Base-by-base conservation (phyloP, 2,329 filamentous ascomycete species). In the Colletotrichum agaves region DNA sequence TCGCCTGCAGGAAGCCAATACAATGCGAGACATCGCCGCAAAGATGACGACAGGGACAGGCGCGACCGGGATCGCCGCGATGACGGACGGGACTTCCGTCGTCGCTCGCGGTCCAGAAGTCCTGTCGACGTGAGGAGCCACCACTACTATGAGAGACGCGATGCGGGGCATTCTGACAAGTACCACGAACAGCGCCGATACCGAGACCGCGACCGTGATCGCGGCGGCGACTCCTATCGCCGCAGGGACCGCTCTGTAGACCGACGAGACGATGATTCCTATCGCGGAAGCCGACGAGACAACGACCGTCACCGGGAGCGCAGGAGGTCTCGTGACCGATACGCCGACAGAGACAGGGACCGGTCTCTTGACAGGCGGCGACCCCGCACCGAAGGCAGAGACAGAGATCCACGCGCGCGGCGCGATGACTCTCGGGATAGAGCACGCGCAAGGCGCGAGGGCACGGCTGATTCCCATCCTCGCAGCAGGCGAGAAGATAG, bases 1-100 rank as follows among this genome's bases (percentile, higher is more conserved):
- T 93, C 91, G 90, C 91, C 91, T 90, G 90, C 91, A 94, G 92
- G 91, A 89, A 93, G 91, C 86, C 90, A 92, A 78, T 86, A 88
- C 81, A 90, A 89, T 81, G 88, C 90, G 77, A 90, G 89, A 83
- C 91, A 88, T 82, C 88, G 81, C 76, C 86, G 85, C 74, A 87
- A 89, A 80, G 84, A 87, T 80, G 85, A 87, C 78, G 83, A 81
- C 73, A 88, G 88, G 78, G 83, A 81, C 73, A 88, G 88, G 78
- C 87, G 79, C 78, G 85, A 80, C 71, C 80, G 84, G 75, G 83
- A 84, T 72, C 83, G 84, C 71, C 80, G 83, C 69, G 81, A 84
- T 75, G 81, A 82, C 71, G 80, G 81, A 64, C 81, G 83, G 75
- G 83, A 85, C 73, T 76, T 81, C 75, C 84, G 86, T 69, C 85